phyloP scores from a whole-genome alignment of 352 stramenopile genomes.

The Pythium vanterpoolii region DNA sequence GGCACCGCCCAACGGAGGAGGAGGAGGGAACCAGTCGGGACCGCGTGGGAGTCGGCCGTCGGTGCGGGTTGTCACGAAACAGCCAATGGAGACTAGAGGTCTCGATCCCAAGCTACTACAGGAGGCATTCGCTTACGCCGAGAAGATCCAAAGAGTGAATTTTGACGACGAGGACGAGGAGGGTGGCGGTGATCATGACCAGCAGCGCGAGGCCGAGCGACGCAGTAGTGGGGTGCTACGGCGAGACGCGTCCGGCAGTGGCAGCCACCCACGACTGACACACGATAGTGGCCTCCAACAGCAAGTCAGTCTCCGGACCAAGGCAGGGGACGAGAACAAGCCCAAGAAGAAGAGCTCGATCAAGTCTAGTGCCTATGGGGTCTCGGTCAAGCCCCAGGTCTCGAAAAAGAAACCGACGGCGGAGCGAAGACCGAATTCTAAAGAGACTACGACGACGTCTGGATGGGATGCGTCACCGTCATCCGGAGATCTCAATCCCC shows the following conservation, averaged over 20 bases:
- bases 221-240: slow-evolving; percentile 5
- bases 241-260: slow-evolving; percentile 9
- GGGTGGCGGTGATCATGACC: slow-evolving; percentile 32
- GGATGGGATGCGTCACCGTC: slow-evolving; percentile 27
- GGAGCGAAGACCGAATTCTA: slow-evolving; percentile 12
- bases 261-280: slow-evolving; percentile 3
- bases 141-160: slow-evolving; percentile 45
- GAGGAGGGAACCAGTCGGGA: slow-evolving; percentile 12
- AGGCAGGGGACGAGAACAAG: slow-evolving; percentile 3
- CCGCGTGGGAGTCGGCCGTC: slow-evolving; percentile 18
- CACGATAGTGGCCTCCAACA: slow-evolving; percentile 2
- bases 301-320: slow-evolving; percentile 11
- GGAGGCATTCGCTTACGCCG: slow-evolving; percentile 71
- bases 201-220: slow-evolving; percentile 17
- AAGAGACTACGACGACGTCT: slow-evolving; percentile 13
- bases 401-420: slow-evolving; percentile 33
- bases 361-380: slow-evolving; percentile 33
- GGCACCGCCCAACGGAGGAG: not conserved
- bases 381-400: slow-evolving; percentile 30
- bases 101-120: slow-evolving; percentile 70
- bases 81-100: slow-evolving; percentile 18
- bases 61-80: not conserved
- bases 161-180: slow-evolving; percentile 41
- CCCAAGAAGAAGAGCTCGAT: slow-evolving; percentile 38
- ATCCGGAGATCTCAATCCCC: slow-evolving; percentile 17